Percentiles rank a stretch among this genome's conserved stretches.
phyloP scores from a whole-genome alignment of 2,329 filamentous ascomycete species.

The Scedosporium dehoogii region DNA sequence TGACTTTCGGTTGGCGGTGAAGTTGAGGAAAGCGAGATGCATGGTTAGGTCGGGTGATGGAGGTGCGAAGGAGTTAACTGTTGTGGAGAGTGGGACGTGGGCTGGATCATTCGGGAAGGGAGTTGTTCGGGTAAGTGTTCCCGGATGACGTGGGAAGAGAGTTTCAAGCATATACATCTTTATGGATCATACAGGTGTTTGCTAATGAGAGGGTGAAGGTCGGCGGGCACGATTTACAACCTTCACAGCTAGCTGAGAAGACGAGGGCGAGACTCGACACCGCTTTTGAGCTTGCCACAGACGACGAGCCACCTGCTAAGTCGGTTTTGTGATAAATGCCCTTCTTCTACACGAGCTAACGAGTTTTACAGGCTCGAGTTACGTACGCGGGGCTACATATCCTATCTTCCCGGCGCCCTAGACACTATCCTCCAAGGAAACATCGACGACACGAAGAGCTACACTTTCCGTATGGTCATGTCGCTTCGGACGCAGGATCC shows the following conservation, averaged over 20 bases:
- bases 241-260: neutral
- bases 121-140: conserved; percentile 31
- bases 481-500: conserved; percentile 40
- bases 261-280: conserved; percentile 8
- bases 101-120: conserved; percentile 39
- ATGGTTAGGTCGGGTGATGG: neutral
- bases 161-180: neutral
- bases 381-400: conserved; percentile 36
- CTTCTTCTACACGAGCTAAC: no score
- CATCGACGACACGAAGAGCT: conserved; percentile 30
- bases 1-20: conserved; percentile 40
- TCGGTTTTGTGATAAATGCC: conserved; percentile 14
- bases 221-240: conserved; percentile 28
- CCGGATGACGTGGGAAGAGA: conserved; percentile 17
- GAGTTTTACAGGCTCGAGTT: conserved; percentile 25
- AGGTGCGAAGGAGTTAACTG: conserved; percentile 33
- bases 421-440: conserved; percentile 26
- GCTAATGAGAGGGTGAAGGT: conserved; percentile 17
- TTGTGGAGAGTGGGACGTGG: conserved; percentile 36
- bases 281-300: conserved; percentile 38
- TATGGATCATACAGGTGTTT: neutral
- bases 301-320: conserved; percentile 35
- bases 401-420: conserved; percentile 33
- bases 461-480: conserved; percentile 38
- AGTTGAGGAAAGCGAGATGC: conserved; percentile 4